phyloP scores from a whole-genome alignment of 2,329 filamentous ascomycete genomes.

The Diplodia corticola region DNA sequence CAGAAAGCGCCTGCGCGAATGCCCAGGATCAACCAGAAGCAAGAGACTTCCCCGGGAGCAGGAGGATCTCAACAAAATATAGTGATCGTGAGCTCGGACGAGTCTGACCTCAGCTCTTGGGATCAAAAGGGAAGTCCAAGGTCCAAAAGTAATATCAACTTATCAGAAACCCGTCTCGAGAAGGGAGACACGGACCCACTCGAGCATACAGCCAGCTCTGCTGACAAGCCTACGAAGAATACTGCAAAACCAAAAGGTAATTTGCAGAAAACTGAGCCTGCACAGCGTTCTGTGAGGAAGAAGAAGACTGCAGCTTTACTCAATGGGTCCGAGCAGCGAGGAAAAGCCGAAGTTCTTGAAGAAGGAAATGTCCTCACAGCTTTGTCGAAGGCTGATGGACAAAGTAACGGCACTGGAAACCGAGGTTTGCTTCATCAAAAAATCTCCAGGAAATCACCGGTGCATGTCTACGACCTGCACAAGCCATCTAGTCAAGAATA shows the following conservation, averaged over 20 bases:
- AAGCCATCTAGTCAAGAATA: not conserved
- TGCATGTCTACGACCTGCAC: not conserved
- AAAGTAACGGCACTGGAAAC: not conserved
- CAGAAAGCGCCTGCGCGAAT: too few relatives aligned
- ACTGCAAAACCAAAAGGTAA: too few relatives aligned
- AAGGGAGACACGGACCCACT: not conserved
- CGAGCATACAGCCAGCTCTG: not conserved
- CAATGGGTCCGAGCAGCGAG: too few relatives aligned
- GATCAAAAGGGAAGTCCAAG: not conserved
- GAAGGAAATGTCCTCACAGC: too few relatives aligned
- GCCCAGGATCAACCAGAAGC: not conserved
- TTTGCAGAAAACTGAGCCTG: too few relatives aligned
- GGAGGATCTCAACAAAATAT: not conserved
- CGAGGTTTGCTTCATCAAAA: not conserved
- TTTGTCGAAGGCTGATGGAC: not conserved
- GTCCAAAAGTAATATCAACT: not conserved
- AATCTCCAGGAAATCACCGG: not conserved
- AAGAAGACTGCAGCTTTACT: too few relatives aligned
- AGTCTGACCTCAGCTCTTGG: not conserved
- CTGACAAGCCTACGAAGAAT: not conserved
- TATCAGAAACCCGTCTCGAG: not conserved
- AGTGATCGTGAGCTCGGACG: not conserved
- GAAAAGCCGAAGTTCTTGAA: too few relatives aligned
- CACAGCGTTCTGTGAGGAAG: too few relatives aligned
- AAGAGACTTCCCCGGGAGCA: too few relatives aligned